These are phyloP conservation scores for Panaeolus papilionaceus DNA, from an alignment of 768 basidiomycete species.

Conservation along the genomic window DNA sequence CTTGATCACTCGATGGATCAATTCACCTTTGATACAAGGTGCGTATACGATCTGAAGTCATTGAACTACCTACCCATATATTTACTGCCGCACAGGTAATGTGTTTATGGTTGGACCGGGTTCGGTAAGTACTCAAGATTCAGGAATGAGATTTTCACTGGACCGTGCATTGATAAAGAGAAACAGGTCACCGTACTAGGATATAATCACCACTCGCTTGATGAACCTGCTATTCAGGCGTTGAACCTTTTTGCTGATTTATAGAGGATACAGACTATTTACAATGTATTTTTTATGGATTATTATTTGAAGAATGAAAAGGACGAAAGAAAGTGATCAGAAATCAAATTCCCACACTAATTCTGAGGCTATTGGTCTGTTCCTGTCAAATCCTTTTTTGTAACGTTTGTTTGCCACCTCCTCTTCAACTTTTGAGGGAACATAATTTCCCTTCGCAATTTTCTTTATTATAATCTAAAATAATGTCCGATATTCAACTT, in stretches of 20 bases:
- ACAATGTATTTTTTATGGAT: slow-evolving; percentile 13
- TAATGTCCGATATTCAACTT: slow-evolving; percentile 38
- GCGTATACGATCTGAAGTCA: slow-evolving; percentile 5
- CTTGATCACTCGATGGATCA: slow-evolving; percentile 37
- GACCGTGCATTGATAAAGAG: slow-evolving; percentile 10
- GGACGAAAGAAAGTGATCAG: background rate
- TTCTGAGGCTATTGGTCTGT: slow-evolving; percentile 12
- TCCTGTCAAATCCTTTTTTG: slow-evolving; percentile 27
- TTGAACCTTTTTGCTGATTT: slow-evolving; percentile 63
- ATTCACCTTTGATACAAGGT: slow-evolving; percentile 38
- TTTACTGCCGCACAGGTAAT: slow-evolving; percentile 51
- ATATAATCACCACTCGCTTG: slow-evolving; percentile 83
- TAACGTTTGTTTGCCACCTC: slow-evolving; percentile 19
- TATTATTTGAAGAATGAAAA: slow-evolving; percentile 8
- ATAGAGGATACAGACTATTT: background rate
- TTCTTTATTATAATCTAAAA: slow-evolving; percentile 16
- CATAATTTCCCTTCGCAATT: background rate
- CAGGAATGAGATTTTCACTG: background rate
- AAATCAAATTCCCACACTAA: slow-evolving; percentile 31
- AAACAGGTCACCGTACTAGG: slow-evolving; percentile 76
- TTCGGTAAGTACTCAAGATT: slow-evolving; percentile 54
- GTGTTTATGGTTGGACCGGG: slow-evolving; percentile 88
- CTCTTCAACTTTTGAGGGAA: slow-evolving; percentile 4
- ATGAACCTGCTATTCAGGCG: slow-evolving; percentile 79
- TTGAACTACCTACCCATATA: background rate